phyloP scores from a whole-genome alignment of 1,284 basidiomycete genomes.

The Ustilago shanxiensis region DNA sequence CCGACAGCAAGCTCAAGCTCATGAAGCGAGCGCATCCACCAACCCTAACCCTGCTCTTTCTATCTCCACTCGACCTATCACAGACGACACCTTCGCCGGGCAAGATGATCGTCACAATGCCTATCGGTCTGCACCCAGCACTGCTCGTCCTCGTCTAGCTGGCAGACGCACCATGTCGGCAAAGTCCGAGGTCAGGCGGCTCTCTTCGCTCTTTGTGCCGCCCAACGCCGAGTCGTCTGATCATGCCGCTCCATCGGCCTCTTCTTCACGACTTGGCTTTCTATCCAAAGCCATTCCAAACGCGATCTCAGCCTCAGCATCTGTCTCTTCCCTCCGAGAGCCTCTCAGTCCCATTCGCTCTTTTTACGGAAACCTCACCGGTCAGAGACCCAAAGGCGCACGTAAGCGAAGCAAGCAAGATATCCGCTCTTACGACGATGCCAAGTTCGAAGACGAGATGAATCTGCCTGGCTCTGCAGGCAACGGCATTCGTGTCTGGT shows the following conservation, averaged over 20 bases:
- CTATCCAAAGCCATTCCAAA: slow-evolving; percentile 20
- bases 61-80: slow-evolving; percentile 25
- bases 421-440: slow-evolving; percentile 47
- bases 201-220: slow-evolving; percentile 44
- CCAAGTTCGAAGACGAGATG: slow-evolving; percentile 51
- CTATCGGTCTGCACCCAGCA: slow-evolving; percentile 34
- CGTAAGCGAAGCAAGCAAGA: slow-evolving; percentile 28
- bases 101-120: slow-evolving; percentile 5
- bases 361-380: slow-evolving; percentile 33
- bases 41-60: slow-evolving; percentile 26
- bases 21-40: neutral
- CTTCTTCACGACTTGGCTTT: slow-evolving; percentile 27
- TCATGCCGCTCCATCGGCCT: neutral
- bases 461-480: slow-evolving; percentile 37
- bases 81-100: neutral
- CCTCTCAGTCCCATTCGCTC: slow-evolving; percentile 44
- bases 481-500: slow-evolving; percentile 63
- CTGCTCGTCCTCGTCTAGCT: slow-evolving; percentile 36
- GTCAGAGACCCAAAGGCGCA: slow-evolving; percentile 14
- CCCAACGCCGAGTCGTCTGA: slow-evolving; percentile 11
- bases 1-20: neutral
- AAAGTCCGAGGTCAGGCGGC: slow-evolving; percentile 35
- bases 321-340: slow-evolving; percentile 32
- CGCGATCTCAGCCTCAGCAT: slow-evolving; percentile 21
- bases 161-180: slow-evolving; percentile 42